Evolutionary conservation across 163 green algal species (phyloP).

Genomic region (Prototheca wickerhamii): DNA sequence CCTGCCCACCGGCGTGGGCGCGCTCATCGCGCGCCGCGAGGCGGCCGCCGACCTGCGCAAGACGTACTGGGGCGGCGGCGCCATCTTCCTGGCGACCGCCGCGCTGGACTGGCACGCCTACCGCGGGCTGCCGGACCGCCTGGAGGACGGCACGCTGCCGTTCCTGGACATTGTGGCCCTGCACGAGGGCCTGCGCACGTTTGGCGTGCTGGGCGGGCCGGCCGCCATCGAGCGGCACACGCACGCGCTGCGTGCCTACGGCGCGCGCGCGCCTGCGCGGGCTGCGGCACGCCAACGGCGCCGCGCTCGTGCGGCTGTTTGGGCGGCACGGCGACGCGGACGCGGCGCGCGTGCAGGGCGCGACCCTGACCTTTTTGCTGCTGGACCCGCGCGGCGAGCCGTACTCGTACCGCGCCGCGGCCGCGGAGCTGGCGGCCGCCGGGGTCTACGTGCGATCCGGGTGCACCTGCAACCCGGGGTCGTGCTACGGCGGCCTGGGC

Average conservation of each 20-base stretch:
- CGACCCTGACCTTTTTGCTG: conserved; percentile 73
- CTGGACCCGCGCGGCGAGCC: conserved; percentile 32
- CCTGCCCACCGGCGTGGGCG: conserved; percentile 74
- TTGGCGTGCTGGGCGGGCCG: conserved; percentile 45
- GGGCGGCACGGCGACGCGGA: conserved; percentile 42
- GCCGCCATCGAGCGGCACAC: conserved; percentile 41
- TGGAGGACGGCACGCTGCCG: conserved; percentile 66
- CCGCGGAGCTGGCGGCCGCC: conserved; percentile 40
- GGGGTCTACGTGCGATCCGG: conserved; percentile 58
- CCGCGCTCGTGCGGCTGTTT: conserved; percentile 52
- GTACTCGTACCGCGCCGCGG: conserved; percentile 51
- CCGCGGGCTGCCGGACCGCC: conserved; percentile 42
- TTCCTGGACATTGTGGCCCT: conserved; percentile 69
- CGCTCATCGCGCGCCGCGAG: conserved; percentile 45
- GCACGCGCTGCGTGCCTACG: conserved; percentile 37
- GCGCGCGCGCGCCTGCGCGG: conserved; percentile 31
- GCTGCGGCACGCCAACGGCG: conserved; percentile 58
- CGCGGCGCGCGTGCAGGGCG: conserved; percentile 43
- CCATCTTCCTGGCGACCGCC: conserved; percentile 53
- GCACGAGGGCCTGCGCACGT: conserved; percentile 38
- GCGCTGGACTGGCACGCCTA: conserved; percentile 60
- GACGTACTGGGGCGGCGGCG: conserved; percentile 66
- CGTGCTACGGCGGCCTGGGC: conserved; percentile 50
- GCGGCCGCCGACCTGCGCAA: conserved; percentile 12
- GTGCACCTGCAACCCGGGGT: conserved; percentile 67